Conservation (phyloP, 345 rosid species). For the Lumnitzera racemosa region DNA sequence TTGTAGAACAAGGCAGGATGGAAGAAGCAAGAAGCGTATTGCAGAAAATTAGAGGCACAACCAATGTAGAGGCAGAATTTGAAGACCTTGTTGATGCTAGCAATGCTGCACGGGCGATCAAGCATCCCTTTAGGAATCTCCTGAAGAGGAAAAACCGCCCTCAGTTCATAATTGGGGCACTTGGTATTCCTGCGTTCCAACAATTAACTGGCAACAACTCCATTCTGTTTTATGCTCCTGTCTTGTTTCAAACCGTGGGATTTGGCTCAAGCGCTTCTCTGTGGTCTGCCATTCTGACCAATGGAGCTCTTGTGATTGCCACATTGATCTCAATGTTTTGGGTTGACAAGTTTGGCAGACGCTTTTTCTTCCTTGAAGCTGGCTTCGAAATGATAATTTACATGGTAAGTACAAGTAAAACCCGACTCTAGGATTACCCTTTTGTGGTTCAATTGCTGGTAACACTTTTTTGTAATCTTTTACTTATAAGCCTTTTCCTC, state of each 20-base stretch:
- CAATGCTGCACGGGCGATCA: conserved; percentile 47
- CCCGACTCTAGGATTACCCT: no score
- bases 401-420: conserved; percentile 36
- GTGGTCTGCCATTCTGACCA: conserved; percentile 49
- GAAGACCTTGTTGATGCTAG: conserved; percentile 76
- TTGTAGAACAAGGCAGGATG: conserved; percentile 66
- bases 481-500: no score
- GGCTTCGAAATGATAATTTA: conserved; percentile 61
- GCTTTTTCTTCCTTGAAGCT: conserved; percentile 75
- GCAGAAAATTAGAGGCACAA: conserved; percentile 62
- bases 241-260: conserved; percentile 78
- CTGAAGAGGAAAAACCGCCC: conserved; percentile 53
- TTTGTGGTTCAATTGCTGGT: no score
- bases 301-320: conserved; percentile 47
- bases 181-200: conserved; percentile 76
- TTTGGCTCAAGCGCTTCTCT: conserved; percentile 66
- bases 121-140: conserved; percentile 72
- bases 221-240: conserved; percentile 80
- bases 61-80: conserved; percentile 61
- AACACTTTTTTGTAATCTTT: no score
- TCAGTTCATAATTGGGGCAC: conserved; percentile 60
- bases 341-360: conserved; percentile 69
- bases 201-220: conserved; percentile 85
- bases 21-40: conserved; percentile 55
- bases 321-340: conserved; percentile 58